Evolutionary conservation across 2,329 filamentous ascomycete genomes (phyloP).

Genomic region (Penicillium sclerotigenum): DNA sequence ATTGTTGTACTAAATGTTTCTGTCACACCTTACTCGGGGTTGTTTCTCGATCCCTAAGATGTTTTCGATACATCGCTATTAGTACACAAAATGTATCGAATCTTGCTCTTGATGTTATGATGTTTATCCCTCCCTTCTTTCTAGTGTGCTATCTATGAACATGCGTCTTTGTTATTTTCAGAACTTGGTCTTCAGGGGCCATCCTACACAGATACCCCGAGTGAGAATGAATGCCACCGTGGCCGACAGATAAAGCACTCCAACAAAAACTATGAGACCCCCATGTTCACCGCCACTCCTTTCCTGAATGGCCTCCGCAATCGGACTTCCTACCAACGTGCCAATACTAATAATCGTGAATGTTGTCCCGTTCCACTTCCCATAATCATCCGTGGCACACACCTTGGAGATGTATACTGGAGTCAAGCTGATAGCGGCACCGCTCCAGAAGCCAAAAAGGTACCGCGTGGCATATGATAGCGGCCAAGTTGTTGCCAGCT

Average conservation of each 20-base stretch:
- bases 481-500: slow-evolving; percentile 1
- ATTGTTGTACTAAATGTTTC: background rate
- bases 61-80: background rate
- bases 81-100: too few species aligned
- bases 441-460: slow-evolving; percentile 39
- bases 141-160: too few species aligned
- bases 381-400: slow-evolving; percentile 43
- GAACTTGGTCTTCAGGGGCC: too few species aligned
- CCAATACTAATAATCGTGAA: slow-evolving; percentile 29
- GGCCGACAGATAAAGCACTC: too few species aligned
- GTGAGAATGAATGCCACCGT: too few species aligned
- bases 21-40: too few species aligned
- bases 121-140: too few species aligned
- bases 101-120: too few species aligned
- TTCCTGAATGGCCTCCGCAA: slow-evolving; percentile 18
- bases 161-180: too few species aligned
- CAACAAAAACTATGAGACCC: too few species aligned
- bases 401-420: slow-evolving; percentile 48
- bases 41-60: background rate
- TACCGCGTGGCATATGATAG: slow-evolving; percentile 16
- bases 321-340: slow-evolving; percentile 20
- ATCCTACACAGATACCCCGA: too few species aligned
- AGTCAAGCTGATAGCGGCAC: slow-evolving; percentile 37
- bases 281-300: background rate
- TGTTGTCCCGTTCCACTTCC: slow-evolving; percentile 37